A percentile compares a stretch with the other conserved stretches of the same genome.
These are phyloP conservation scores for Carnegiea gigantea DNA, from an alignment of 179 eudicot species.

Conservation along the genomic window DNA sequence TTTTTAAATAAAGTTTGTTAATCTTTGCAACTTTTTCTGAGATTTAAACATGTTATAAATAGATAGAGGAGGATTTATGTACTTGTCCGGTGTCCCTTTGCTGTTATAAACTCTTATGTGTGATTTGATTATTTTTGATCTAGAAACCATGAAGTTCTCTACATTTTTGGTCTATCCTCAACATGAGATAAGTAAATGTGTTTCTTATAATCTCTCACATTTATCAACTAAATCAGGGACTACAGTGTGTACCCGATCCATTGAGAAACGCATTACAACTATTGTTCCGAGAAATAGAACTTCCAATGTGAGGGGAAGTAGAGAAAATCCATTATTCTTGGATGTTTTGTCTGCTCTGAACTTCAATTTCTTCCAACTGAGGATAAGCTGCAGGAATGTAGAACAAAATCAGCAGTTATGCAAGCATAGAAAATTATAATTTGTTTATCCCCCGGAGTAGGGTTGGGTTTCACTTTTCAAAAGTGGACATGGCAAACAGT, in stretches of 20 bases:
- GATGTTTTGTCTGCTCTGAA: too few relatives aligned
- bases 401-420: too few relatives aligned
- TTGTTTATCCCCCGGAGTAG: background rate
- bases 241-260: too few relatives aligned
- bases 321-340: too few relatives aligned
- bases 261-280: too few relatives aligned
- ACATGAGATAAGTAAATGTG: background rate
- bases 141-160: background rate
- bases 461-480: background rate
- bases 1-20: background rate
- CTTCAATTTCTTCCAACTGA: too few relatives aligned
- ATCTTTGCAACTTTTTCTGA: background rate
- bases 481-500: background rate
- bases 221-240: background rate
- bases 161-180: background rate
- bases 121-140: background rate
- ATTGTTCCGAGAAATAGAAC: too few relatives aligned
- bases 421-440: too few relatives aligned
- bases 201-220: background rate
- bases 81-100: background rate
- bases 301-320: too few relatives aligned
- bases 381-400: too few relatives aligned
- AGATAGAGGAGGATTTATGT: background rate
- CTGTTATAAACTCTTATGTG: background rate
- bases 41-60: background rate